Base-by-base conservation (phyloP, 1,284 basidiomycete species). In the Sphagnurus paluster region DNA sequence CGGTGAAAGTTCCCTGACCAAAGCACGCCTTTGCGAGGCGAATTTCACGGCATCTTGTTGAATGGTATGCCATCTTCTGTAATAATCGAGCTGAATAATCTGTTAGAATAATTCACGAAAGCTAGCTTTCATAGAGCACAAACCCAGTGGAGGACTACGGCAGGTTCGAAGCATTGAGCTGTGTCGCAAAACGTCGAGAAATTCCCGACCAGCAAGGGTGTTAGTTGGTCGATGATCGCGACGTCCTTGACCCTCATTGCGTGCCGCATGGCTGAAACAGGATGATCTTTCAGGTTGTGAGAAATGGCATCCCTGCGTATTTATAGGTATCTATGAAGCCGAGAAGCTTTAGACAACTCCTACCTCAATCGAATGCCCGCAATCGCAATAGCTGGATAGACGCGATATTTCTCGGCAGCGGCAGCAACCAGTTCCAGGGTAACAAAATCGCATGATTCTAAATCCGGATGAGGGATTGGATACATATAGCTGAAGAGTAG, bases 331-430 rank as follows among this genome's bases (percentile, higher is more conserved):
- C 6, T 20, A 20, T 13, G 39, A 19, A 16, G 2, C 26, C 9
- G 26, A 28, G 24, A 5, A n/a, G 5, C 5, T 11, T 35, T 33
- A 35, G 8, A 46, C 53, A 2, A 49, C 59, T 20, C 25, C n/a
- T n/a, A 65, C 65, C 47, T 56, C 58, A 64, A 60, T 16, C 60
- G 62, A 28, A 65, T 42, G 5, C 50, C 54, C 40, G 62, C 63
- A 13, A 64, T 52, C 25, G 53, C 56, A 39, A 63, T 57, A 0
- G 64, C 66, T 2, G 62, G 52, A 25, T 58, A 66, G 0, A 64
- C 59, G 33, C 62, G 57, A 34, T 67, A 67, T 29, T 61, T 62
- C 39, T 66, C 63, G 13, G 64, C 62, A 7, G 64, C 63, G 26
- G 63, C 57, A 0, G 63, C 63, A 16, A 67, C 42, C 13, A 46